Base-by-base conservation (phyloP, 441 rosid species). In the Euphorbia schlechtendalii region DNA sequence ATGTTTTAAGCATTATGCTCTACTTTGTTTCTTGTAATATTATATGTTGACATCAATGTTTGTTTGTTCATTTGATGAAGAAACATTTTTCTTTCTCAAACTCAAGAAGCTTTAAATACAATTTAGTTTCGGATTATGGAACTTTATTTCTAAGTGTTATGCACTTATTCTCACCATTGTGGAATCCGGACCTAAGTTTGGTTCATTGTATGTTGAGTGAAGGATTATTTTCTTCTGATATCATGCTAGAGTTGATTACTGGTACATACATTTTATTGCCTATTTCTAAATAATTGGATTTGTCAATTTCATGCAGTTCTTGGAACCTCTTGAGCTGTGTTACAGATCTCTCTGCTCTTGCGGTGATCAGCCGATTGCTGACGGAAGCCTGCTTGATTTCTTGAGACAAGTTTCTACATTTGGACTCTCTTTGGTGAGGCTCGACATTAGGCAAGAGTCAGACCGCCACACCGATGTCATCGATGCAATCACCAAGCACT, bases 361-460 rank as follows among this genome's bases (percentile, higher is more conserved):
- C 43, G 96, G 96, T 69, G 98, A 91, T 78, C 90, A 78, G 60
- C 53, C 96, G 67, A 91, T 91, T 74, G 96, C 96, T 64, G 98
- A 91, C 78, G 98, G 98, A 61, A 86, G 87, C 81, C 92, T 91
- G 76, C 98, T 91, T 53, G 96, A 91, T 79, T 89, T 89, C 81
- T 77, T 89, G 80, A 81, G 98, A 79, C 95, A 91, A 87, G 96
- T 87, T 43, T 92, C 96, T 15, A 92, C 96, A 56, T 89, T 92
- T 67, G 98, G 98, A 18, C 86, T 92, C 56, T 84, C 96, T 52
- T 83, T 92, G 53, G 98, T 89, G 61, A 84, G 84, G 70, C 95
- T 92, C 55, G 98, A 92, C 77, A 89, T 92, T 24, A 78, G 98
- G 78, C 98, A 92, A 79, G 98, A 92, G 67, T 92, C 98, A 0